Evolutionary conservation across 495 filamentous ascomycete species (phyloP), one percentile per base, ranked within the genome.

Genomic region (Schizothecium vesticola): DNA sequence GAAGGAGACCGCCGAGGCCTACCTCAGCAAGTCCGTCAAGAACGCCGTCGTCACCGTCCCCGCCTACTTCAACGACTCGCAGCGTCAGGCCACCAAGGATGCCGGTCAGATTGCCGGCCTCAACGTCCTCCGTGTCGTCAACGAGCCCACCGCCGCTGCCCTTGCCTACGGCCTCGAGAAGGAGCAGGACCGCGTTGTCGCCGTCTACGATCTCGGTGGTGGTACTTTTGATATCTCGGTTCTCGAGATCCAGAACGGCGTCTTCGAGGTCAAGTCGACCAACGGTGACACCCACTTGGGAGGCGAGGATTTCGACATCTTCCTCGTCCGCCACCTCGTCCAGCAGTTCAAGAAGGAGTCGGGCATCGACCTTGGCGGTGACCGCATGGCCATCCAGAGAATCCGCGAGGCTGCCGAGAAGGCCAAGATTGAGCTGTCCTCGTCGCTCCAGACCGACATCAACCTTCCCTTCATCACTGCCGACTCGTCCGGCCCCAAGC

Each of bases 341-440:
- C 86, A 91, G 80, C 88, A 96, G 77, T 99, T 99, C 87, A 97
- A 97, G 91, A 92, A 91, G 82, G 92, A 97, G 67, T 91, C 90
- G 31, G 90, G 92, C 64, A 92, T 98, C 68, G 96, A 99, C 80
- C 87, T 99, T 62, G 91, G 91, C 43, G 82, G 82, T 71, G 95
- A 99, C 86, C 94, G 95, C 76, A 98, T 99, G 95, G 95, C 95
- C 67, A 96, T 99, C 73, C 95, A 99, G 86, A 88, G 95, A 84
- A 97, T 99, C 80, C 95, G 95, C 83, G 95, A 99, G 85, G 95
- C 95, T 70, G 95, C 96, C 70, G 95, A 99, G 88, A 99, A 99
- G 89, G 95, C 95, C 77, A 99, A 99, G 92, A 99, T 98, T 77
- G 95, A 99, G 84, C 87, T 99, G 70, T 98, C 95, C 3, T 97